Evolutionary conservation across 2,329 filamentous ascomycete species (phyloP).

Genomic region (Nigrospora osmanthi): DNA sequence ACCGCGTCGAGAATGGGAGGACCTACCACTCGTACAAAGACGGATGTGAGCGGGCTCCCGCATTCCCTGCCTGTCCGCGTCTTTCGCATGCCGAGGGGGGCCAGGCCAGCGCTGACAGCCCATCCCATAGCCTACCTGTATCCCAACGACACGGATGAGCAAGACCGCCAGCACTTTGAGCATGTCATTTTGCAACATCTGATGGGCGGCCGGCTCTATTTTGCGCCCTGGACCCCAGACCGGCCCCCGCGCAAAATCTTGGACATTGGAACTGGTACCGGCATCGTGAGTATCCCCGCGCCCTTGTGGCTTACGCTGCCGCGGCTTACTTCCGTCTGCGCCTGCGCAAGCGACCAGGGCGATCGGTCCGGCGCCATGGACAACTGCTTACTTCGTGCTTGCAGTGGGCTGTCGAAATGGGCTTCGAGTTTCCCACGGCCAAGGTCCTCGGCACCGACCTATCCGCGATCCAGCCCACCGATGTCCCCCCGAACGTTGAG

Average conservation of each 20-base stretch:
- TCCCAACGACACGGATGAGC: constrained; percentile 34
- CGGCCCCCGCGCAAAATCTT: constrained; percentile 24
- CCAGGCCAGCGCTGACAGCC: no score
- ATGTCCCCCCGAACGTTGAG: constrained; percentile 64
- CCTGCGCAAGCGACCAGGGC: no score
- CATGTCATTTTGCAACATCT: constrained; percentile 21
- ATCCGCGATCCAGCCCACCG: constrained; percentile 57
- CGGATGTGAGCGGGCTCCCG: constrained; percentile 29
- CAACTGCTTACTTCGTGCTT: no score
- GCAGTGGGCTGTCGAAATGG: constrained; percentile 59
- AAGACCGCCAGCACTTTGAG: constrained; percentile 32
- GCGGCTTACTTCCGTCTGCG: no score
- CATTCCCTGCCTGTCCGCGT: not conserved
- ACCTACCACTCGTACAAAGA: constrained; percentile 40
- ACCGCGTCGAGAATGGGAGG: constrained; percentile 24
- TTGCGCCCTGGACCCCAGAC: constrained; percentile 30
- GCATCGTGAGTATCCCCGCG: constrained; percentile 21
- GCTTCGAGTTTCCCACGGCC: constrained; percentile 50
- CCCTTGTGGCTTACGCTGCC: no score
- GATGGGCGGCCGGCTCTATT: constrained; percentile 29
- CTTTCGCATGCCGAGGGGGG: no score
- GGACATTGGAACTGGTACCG: constrained; percentile 37
- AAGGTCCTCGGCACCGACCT: constrained; percentile 57
- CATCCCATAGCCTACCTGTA: constrained; percentile 32
- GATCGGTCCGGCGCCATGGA: no score